Evolutionary conservation across 1,284 basidiomycete species (phyloP).

Genomic region (Leccinum holopus): DNA sequence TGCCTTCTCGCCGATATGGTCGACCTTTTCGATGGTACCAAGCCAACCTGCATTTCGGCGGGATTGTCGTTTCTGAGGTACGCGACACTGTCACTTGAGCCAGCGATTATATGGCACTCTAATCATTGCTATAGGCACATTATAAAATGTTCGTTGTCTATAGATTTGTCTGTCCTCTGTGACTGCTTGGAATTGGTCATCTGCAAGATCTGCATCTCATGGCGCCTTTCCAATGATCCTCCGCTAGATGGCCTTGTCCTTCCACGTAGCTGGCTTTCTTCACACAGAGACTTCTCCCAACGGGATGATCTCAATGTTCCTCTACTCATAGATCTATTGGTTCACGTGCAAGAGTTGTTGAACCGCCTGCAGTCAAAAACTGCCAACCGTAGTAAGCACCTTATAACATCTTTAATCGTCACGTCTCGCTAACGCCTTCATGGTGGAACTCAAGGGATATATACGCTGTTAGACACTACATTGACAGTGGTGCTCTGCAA

Average conservation of each 20-base stretch:
- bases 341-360: slow-evolving; percentile 15
- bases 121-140: slow-evolving; percentile 39
- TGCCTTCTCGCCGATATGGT: slow-evolving; percentile 41
- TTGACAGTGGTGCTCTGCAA: slow-evolving; percentile 23
- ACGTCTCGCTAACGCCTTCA: not conserved
- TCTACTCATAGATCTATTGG: slow-evolving; percentile 12
- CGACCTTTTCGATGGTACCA: slow-evolving; percentile 15
- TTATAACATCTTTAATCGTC: not conserved
- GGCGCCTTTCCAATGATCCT: slow-evolving; percentile 20
- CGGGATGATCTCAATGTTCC: slow-evolving; percentile 15
- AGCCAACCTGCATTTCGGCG: slow-evolving; percentile 24
- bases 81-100: slow-evolving; percentile 13
- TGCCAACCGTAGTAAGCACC: slow-evolving; percentile 11
- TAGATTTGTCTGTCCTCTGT: slow-evolving; percentile 47
- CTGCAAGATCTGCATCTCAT: slow-evolving; percentile 37
- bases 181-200: slow-evolving; percentile 46
- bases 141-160: slow-evolving; percentile 30
- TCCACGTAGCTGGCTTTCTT: slow-evolving; percentile 47
- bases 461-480: slow-evolving; percentile 18
- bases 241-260: slow-evolving; percentile 46
- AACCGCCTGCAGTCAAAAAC: slow-evolving; percentile 10
- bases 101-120: slow-evolving; percentile 16
- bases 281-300: slow-evolving; percentile 26
- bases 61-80: slow-evolving; percentile 33
- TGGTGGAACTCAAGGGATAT: slow-evolving; percentile 11